Conservation (phyloP, 441 rosid genomes). For the Erodium moschatum region DNA sequence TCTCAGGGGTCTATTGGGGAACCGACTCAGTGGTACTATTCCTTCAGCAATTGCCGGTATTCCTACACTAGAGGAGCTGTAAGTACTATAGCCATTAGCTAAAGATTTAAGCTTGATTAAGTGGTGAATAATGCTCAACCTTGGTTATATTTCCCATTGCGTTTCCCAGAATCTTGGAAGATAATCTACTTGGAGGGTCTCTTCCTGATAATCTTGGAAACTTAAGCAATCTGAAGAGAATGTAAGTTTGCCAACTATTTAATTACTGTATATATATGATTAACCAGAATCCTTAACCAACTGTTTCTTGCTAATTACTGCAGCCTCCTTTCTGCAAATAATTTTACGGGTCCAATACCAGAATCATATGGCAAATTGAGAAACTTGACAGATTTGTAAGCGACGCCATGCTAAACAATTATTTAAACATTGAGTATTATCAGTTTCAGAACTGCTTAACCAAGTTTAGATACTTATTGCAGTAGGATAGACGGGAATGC, state of each 20-base stretch:
- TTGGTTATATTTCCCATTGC: not conserved
- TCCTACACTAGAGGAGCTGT: constrained; percentile 47
- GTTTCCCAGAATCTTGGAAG: constrained; percentile 45
- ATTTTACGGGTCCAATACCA: constrained; percentile 59
- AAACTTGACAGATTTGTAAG: constrained; percentile 74
- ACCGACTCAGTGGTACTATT: constrained; percentile 57
- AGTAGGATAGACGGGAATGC: constrained; percentile 76
- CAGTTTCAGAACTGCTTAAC: not conserved
- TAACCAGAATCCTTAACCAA: not conserved
- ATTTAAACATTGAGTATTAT: not conserved
- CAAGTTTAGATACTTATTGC: constrained; percentile 20
- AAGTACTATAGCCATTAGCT: constrained; percentile 23
- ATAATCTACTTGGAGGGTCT: constrained; percentile 50
- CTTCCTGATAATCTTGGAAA: constrained; percentile 58
- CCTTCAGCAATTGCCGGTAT: constrained; percentile 50
- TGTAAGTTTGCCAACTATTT: constrained; percentile 34
- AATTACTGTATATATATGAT: not conserved
- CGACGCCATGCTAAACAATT: not conserved
- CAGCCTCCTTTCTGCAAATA: constrained; percentile 57
- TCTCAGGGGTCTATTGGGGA: constrained; percentile 49
- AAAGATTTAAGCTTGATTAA: not conserved
- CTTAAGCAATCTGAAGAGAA: constrained; percentile 34
- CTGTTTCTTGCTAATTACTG: not conserved
- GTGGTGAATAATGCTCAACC: not conserved
- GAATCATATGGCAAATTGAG: constrained; percentile 45